These are phyloP conservation scores for Holtermannia corniformis DNA, from an alignment of 768 basidiomycete genomes.

Conservation along the genomic window DNA sequence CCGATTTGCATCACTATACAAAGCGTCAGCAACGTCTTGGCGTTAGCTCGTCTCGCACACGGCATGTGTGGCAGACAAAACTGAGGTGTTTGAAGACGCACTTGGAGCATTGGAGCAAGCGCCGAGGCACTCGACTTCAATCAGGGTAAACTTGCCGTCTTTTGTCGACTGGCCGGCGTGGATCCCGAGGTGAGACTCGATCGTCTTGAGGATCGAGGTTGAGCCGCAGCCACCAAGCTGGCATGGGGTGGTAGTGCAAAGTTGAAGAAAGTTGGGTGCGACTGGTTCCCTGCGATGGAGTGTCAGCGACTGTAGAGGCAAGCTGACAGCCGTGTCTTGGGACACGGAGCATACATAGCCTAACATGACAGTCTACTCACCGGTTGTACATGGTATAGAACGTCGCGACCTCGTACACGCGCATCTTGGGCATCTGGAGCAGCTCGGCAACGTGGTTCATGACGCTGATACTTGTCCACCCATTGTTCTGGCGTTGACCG, in stretches of 20 bases:
- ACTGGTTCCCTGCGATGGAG: constrained; percentile 89
- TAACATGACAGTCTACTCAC: constrained; percentile 44
- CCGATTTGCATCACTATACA: constrained; percentile 78
- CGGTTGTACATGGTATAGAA: constrained; percentile 99
- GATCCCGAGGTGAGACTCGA: constrained; percentile 71
- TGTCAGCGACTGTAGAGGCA: too few species aligned
- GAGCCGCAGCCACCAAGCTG: constrained; percentile 73
- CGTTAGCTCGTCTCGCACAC: neutral
- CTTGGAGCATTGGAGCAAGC: constrained; percentile 79
- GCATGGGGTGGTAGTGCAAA: constrained; percentile 98
- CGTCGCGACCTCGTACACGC: constrained; percentile 97
- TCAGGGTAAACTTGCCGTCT: constrained; percentile 92
- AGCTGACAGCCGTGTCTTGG: neutral
- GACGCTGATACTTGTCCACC: constrained; percentile 95
- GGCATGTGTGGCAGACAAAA: too few species aligned
- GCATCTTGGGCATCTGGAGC: constrained; percentile 92
- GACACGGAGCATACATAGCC: neutral
- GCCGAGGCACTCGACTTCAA: constrained; percentile 98
- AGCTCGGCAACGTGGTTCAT: constrained; percentile 97
- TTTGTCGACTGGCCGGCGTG: constrained; percentile 85
- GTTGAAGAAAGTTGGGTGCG: constrained; percentile 86
- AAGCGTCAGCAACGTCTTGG: constrained; percentile 1
- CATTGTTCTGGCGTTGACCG: constrained; percentile 93
- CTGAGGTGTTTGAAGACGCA: constrained; percentile 19
- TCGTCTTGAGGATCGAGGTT: constrained; percentile 76